phyloP scores from a whole-genome alignment of 257 asterid genomes.

The Primulina tabacum region DNA sequence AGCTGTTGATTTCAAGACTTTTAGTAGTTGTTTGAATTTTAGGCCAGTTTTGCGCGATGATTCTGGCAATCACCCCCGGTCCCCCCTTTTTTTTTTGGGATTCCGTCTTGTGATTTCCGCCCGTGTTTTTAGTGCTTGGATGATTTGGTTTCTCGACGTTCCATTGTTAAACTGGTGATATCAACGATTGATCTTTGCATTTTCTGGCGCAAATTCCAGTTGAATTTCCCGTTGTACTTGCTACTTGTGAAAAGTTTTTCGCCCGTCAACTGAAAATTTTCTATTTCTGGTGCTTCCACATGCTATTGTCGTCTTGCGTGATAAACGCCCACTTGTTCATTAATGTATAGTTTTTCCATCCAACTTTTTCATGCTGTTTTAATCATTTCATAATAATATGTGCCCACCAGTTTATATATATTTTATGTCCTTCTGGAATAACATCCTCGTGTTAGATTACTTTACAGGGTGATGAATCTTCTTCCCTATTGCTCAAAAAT shows the following conservation, averaged over 20 bases:
- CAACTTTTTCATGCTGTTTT: background rate
- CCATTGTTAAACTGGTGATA: too few species aligned
- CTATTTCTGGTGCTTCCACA: too few species aligned
- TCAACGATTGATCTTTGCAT: too few species aligned
- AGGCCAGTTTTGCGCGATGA: background rate
- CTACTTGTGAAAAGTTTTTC: too few species aligned
- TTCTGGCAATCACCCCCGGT: background rate
- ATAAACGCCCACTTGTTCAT: background rate
- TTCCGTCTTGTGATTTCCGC: background rate
- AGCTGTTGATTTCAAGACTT: background rate
- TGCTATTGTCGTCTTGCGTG: background rate
- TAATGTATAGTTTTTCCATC: background rate
- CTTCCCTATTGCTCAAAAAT: background rate
- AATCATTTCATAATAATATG: background rate
- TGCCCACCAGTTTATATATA: background rate
- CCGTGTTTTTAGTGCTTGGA: background rate
- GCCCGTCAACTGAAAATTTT: too few species aligned
- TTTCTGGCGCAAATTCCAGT: too few species aligned
- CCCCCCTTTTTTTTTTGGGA: too few species aligned
- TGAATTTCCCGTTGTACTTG: too few species aligned
- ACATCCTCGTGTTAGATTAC: background rate
- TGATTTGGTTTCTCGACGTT: too few species aligned
- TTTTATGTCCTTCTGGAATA: background rate
- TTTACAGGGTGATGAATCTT: background rate
- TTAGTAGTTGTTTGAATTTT: background rate